phyloP scores from a whole-genome alignment of 2,329 filamentous ascomycete species.

The Xylariaceae sp. region DNA sequence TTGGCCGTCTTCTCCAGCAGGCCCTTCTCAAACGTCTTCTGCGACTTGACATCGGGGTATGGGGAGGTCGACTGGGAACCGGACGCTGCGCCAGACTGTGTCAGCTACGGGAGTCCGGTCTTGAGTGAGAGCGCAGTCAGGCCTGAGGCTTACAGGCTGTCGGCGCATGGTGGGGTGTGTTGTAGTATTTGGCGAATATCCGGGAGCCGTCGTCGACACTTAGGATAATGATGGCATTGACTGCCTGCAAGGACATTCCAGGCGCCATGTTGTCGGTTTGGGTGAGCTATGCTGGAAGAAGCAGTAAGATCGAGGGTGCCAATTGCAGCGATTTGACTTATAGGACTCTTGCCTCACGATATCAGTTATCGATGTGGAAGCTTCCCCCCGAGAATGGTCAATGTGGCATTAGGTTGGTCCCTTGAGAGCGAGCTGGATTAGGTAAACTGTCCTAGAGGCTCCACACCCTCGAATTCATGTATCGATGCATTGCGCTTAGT shows the following conservation, averaged over 20 bases:
- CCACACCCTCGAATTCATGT: slow-evolving; percentile 5
- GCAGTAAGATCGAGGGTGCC: background rate
- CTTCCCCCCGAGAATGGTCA: slow-evolving; percentile 1
- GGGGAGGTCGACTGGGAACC: slow-evolving; percentile 55
- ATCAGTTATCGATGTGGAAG: background rate
- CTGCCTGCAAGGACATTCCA: slow-evolving; percentile 66
- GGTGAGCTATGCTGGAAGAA: background rate
- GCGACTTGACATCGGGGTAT: slow-evolving; percentile 83
- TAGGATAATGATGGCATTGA: slow-evolving; percentile 72
- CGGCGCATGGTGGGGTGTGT: slow-evolving; percentile 44
- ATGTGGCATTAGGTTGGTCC: slow-evolving; percentile 4
- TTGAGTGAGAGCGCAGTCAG: no score
- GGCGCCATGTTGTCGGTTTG: slow-evolving; percentile 51
- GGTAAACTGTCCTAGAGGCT: slow-evolving; percentile 14
- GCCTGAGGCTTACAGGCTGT: slow-evolving; percentile 17
- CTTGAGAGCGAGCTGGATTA: slow-evolving; percentile 5
- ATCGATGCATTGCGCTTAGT: no score
- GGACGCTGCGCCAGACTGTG: slow-evolving; percentile 28
- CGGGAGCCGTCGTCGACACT: slow-evolving; percentile 81
- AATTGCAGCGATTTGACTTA: no score
- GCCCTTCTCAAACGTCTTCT: slow-evolving; percentile 95
- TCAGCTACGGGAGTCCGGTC: slow-evolving; percentile 12
- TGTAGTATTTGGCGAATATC: slow-evolving; percentile 72
- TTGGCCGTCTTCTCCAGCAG: slow-evolving; percentile 93
- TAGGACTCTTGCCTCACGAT: no score